Conservation (phyloP, 768 basidiomycete genomes). For the Tremella mesenterica region DNA sequence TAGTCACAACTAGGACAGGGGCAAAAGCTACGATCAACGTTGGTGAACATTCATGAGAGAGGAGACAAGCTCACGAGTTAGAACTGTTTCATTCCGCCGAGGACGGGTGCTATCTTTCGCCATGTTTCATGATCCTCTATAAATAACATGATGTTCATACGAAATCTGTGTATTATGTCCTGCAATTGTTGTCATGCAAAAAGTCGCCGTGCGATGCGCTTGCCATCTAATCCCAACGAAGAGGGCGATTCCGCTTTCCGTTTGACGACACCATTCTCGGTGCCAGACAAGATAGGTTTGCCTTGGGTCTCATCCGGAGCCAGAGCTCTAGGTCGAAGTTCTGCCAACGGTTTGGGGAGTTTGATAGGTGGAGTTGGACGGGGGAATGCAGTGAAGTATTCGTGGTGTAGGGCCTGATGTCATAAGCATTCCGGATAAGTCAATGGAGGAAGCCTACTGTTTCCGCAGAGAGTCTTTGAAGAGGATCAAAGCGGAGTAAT, state of each 20-base stretch:
- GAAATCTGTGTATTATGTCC: no score
- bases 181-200: no score
- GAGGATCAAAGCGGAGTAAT: constrained; percentile 77
- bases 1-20: not conserved
- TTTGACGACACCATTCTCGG: constrained; percentile 18
- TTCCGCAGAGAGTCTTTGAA: constrained; percentile 65
- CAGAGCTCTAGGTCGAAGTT: constrained; percentile 51
- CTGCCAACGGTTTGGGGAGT: constrained; percentile 60
- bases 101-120: not conserved
- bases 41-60: not conserved
- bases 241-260: constrained; percentile 32
- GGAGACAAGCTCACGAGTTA: not conserved
- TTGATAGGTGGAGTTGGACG: constrained; percentile 81
- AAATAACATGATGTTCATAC: no score
- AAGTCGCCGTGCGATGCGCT: constrained; percentile 22
- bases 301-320: constrained; percentile 45
- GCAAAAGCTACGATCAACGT: not conserved
- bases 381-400: constrained; percentile 79
- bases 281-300: constrained; percentile 20
- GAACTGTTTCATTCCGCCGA: not conserved
- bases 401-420: constrained; percentile 69
- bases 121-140: no score
- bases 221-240: constrained; percentile 6
- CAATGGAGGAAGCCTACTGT: constrained; percentile 53
- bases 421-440: not conserved